Base-by-base conservation (phyloP, 2,329 filamentous ascomycete genomes). In the Akanthomyces dipterigenus region DNA sequence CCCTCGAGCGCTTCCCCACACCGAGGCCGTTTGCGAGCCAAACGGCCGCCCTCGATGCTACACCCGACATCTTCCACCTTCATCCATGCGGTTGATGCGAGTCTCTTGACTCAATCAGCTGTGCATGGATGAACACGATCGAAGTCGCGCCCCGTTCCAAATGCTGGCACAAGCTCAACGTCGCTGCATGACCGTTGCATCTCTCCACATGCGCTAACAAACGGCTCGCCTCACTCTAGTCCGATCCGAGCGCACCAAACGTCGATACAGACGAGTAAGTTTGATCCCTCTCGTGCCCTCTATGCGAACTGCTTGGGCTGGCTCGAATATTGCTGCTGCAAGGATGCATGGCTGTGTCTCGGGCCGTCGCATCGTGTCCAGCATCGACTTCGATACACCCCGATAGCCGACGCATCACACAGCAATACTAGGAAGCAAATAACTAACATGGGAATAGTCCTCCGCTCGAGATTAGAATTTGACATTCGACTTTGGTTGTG, bases 21-120 rank as follows among this genome's bases (percentile, higher is more conserved):
- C 45, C 34, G 43, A 46, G 40, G 49, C 55, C 55, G 45, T 58
- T 58, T 58, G 55, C 55, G 50, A 26, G 55, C 26, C 55, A 58
- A 58, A 58, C 55, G 55, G 55, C 7, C 14, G 22, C 22, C n/a
- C 22, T 40, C 9, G 3, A 24, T 58, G 45, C 43, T 42, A 38
- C 43, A 40, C 34, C 9, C 34, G 14, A 14, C 31, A 7, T 26
- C 45, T 40, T 58, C 45, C 14, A 28, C 45, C 14, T 58, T 26
- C 45, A 46, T 42, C 16, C 18, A 20, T 50, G n/a, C 34, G 7
- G 8, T 55, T 11, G 40, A 18, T 24, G 16, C 45, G 28, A 20
- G 12, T 42, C 5, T 22, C 8, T 42, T 28, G 18, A 7, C 24
- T 50, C 14, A 12, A 26, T 36, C 20, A 28, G 6, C 55, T 40